A percentile compares a stretch with the other conserved stretches of the same genome.
phyloP scores from a whole-genome alignment of 2,329 filamentous ascomycete genomes.

The Bipolaris zeicola region DNA sequence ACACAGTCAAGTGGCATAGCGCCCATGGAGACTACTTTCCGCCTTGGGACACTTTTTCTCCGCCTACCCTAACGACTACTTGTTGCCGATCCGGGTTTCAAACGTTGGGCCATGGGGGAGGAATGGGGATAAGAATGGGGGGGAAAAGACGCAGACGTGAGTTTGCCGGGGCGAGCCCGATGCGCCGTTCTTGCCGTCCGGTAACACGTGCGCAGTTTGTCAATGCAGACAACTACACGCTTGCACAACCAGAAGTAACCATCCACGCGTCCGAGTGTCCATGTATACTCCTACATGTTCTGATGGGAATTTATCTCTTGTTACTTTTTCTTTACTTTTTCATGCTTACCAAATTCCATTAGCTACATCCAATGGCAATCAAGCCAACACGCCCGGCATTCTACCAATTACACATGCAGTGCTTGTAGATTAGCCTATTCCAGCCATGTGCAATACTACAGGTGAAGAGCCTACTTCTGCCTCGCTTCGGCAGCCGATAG shows the following conservation, averaged over 20 bases:
- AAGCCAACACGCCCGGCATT: not conserved
- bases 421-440: slow-evolving; percentile 7
- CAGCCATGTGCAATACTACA: not conserved
- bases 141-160: not conserved
- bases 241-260: not conserved
- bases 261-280: too few species aligned
- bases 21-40: not conserved
- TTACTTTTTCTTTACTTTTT: too few species aligned
- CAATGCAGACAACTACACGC: not conserved
- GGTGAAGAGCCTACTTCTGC: not conserved
- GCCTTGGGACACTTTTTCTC: not conserved
- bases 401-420: not conserved
- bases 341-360: not conserved
- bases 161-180: slow-evolving; percentile 7
- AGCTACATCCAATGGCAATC: not conserved
- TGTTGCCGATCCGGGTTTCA: slow-evolving; percentile 5
- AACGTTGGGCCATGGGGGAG: slow-evolving; percentile 1
- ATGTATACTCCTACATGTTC: not conserved
- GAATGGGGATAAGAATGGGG: not conserved
- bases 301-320: too few species aligned
- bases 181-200: slow-evolving; percentile 13
- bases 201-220: slow-evolving; percentile 9
- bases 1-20: not conserved
- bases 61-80: not conserved
- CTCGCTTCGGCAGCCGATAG: slow-evolving; percentile 1